Percentiles rank a stretch among this genome's conserved stretches.
phyloP scores from a whole-genome alignment of 805 yeast genomes.

The Priceomyces haplophilus region DNA sequence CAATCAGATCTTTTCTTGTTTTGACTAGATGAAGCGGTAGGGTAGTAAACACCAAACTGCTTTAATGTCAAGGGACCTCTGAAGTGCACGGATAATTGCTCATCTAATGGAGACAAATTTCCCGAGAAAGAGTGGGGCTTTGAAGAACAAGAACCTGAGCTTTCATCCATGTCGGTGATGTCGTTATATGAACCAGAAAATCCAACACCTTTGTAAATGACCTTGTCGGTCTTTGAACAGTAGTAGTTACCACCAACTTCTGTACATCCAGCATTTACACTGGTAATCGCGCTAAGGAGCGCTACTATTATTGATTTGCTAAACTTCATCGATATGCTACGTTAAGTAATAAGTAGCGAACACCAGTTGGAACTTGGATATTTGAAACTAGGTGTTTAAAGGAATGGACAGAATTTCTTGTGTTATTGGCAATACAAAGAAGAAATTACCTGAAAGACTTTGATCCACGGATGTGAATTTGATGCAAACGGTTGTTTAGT shows the following conservation, averaged over 20 bases:
- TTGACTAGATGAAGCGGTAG: constrained; percentile 43
- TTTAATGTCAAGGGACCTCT: constrained; percentile 81
- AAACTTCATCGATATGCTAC: constrained; percentile 19
- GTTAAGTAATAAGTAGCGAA: constrained; percentile 1
- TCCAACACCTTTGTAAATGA: constrained; percentile 71
- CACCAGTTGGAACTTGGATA: constrained; percentile 6
- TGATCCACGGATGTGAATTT: not conserved
- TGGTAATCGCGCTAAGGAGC: constrained; percentile 17
- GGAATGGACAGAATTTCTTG: constrained; percentile 10
- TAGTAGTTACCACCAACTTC: constrained; percentile 74
- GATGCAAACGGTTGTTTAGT: not conserved
- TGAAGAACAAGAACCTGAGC: constrained; percentile 69
- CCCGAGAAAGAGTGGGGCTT: constrained; percentile 61
- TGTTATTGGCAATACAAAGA: not conserved
- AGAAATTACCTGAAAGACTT: constrained; percentile 7
- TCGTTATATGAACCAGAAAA: constrained; percentile 80
- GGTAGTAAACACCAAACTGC: constrained; percentile 89
- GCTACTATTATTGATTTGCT: constrained; percentile 21
- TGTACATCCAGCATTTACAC: constrained; percentile 36
- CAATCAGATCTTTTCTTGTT: constrained; percentile 50
- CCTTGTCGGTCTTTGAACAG: constrained; percentile 68
- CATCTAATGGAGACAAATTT: constrained; percentile 72
- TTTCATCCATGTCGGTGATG: constrained; percentile 74
- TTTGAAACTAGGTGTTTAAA: constrained; percentile 1
- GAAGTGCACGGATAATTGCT: constrained; percentile 84